Evolutionary conservation across 139 green algal genomes (phyloP), one percentile per base, ranked within the genome.

Genomic region (Coelastrella sp.): DNA sequence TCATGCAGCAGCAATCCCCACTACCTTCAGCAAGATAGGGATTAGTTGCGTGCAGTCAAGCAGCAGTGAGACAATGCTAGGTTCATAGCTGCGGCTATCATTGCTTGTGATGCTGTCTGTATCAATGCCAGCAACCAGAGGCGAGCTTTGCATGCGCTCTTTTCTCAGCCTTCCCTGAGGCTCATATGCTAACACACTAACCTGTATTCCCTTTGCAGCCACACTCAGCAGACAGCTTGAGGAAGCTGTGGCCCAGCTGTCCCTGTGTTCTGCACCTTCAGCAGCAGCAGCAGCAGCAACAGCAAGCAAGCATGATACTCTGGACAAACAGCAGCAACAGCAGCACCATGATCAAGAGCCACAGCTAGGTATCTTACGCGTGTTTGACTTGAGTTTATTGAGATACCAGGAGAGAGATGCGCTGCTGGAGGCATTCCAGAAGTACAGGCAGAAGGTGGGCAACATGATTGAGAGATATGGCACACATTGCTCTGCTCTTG

Each of bases 341-440:
- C 80, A 79, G 50, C 34, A 62, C 34, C 79, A 48, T 63, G 43
- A 68, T 64, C 41, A 64, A 43, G 32, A n/a, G 19, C 8, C 21
- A 63, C 37, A 15, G 9, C 78, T 76, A n/a, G 60, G 38, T 35
- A 37, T 63, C 15, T 37, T 84, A 25, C 25, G 25, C 11, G 13
- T 67, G 37, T 86, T 86, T 74, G 80, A 86, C 48, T 2, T 80
- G 25, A 63, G 50, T 27, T 19, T 74, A 67, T 40, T 86, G 67
- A 30, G 32, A 2, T 80, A 80, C 50, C 67, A 86, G 68, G 64
- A 85, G 74, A 34, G 91, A 73, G 90, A 93, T 57, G 75, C 64
- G 8, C 30, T 92, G 75, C 19, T 91, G 13, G 89, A 90, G 37
- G 72, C 62, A 23, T 59, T 93, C 19, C 86, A 87, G 51, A 38